phyloP scores from a whole-genome alignment of 2,329 filamentous ascomycete species.

The Verticillium tricorpus region DNA sequence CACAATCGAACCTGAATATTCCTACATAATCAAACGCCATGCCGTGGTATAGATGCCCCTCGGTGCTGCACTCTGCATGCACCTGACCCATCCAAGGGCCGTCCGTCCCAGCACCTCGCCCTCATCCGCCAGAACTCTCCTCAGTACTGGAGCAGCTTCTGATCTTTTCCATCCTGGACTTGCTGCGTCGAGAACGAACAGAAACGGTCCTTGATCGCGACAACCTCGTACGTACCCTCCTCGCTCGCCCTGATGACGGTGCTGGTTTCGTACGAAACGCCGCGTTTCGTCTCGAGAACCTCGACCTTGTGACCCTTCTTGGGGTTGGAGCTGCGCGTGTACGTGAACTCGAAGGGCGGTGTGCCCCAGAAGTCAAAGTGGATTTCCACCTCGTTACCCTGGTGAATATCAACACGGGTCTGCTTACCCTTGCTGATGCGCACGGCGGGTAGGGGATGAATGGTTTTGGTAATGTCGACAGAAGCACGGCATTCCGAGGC shows the following conservation, averaged over 20 bases:
- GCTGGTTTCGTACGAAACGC: slow-evolving; percentile 74
- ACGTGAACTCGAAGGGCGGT: slow-evolving; percentile 96
- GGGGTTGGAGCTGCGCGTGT: slow-evolving; percentile 83
- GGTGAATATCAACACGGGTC: slow-evolving; percentile 86
- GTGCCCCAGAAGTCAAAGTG: slow-evolving; percentile 93
- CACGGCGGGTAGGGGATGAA: slow-evolving; percentile 90
- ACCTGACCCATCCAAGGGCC: neutral
- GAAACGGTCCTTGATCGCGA: slow-evolving; percentile 89
- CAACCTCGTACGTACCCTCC: slow-evolving; percentile 96
- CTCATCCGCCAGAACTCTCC: neutral
- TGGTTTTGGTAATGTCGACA: slow-evolving; percentile 73
- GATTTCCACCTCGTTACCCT: slow-evolving; percentile 91
- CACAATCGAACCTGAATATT: slow-evolving; percentile 8
- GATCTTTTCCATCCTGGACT: slow-evolving; percentile 42
- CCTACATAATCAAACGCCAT: slow-evolving; percentile 19
- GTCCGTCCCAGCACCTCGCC: neutral
- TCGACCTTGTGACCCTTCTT: slow-evolving; percentile 72
- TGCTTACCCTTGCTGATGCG: slow-evolving; percentile 81
- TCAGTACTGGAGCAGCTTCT: slow-evolving; percentile 23
- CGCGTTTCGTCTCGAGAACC: slow-evolving; percentile 86
- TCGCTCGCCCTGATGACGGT: slow-evolving; percentile 83
- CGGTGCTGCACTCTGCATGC: neutral
- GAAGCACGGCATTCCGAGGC: slow-evolving; percentile 82
- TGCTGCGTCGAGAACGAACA: slow-evolving; percentile 81
- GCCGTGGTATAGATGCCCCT: slow-evolving; percentile 34